These are phyloP conservation scores for Brasilioporus rufonigricans DNA, from an alignment of 768 basidiomycete species.

Conservation along the genomic window DNA sequence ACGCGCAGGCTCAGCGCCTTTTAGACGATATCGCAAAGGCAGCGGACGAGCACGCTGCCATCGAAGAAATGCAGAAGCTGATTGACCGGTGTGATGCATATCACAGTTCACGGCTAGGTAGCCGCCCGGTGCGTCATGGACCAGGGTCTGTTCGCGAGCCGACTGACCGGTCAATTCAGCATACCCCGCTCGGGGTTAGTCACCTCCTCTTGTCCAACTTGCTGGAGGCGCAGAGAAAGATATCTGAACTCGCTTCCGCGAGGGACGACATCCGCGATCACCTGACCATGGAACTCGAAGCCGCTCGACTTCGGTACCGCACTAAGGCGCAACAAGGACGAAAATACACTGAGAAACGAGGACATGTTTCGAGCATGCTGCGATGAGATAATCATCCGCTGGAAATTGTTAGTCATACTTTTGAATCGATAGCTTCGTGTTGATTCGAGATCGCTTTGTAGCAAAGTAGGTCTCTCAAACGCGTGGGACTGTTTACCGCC, in stretches of 20 bases:
- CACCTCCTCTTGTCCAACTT: not conserved
- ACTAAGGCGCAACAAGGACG: not conserved
- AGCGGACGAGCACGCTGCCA: not conserved
- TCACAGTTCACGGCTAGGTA: not conserved
- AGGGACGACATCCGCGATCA: too few relatives aligned
- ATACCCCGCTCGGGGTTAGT: not conserved
- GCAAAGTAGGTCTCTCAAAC: not conserved
- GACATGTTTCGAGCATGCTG: not conserved
- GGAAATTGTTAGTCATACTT: constrained; percentile 1
- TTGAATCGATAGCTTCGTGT: not conserved
- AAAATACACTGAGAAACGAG: not conserved
- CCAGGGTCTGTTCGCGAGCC: too few relatives aligned
- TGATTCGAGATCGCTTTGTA: not conserved
- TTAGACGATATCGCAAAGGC: not conserved
- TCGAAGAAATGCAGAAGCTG: constrained; percentile 10
- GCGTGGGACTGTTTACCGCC: not conserved
- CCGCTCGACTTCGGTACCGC: not conserved
- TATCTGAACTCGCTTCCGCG: too few relatives aligned
- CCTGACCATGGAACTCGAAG: not conserved
- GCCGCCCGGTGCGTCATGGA: not conserved
- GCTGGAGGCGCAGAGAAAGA: not conserved
- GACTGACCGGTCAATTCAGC: too few relatives aligned
- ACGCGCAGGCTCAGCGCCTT: not conserved
- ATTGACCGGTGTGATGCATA: not conserved
- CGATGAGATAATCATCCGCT: not conserved